Percentiles rank a stretch among this genome's conserved stretches.
These are phyloP conservation scores for Aspergillus novoparasiticus DNA, from an alignment of 2,329 filamentous ascomycete species.

Conservation along the genomic window DNA sequence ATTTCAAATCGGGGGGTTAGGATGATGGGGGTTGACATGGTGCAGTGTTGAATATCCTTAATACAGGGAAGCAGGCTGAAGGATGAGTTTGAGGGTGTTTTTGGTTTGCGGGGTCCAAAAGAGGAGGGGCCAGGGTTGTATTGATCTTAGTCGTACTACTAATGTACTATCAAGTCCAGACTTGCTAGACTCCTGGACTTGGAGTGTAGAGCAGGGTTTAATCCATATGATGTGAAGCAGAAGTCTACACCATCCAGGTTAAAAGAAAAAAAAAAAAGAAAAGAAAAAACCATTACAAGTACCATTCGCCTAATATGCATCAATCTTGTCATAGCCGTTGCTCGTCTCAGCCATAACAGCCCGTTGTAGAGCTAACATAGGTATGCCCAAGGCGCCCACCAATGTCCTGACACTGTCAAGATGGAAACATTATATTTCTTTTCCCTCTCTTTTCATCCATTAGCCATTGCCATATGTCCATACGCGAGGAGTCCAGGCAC, in stretches of 20 bases:
- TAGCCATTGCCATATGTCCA: neutral
- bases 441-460: neutral
- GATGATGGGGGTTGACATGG: neutral
- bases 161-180: neutral
- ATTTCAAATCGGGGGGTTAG: conserved; percentile 9
- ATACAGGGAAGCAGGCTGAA: too few species aligned
- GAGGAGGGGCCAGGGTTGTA: neutral
- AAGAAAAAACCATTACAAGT: neutral
- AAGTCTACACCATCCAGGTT: neutral
- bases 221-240: too few species aligned
- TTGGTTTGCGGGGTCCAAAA: neutral
- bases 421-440: neutral
- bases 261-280: neutral
- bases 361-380: neutral
- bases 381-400: neutral
- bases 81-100: neutral
- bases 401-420: neutral
- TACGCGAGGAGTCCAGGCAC: neutral
- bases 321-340: neutral
- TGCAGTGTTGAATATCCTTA: neutral
- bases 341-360: neutral
- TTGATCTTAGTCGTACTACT: neutral
- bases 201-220: too few species aligned
- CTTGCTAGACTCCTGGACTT: too few species aligned
- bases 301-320: conserved; percentile 5